These are phyloP conservation scores for Plectosphaerella cucumerina DNA, from an alignment of 2,329 filamentous ascomycete species.

Conservation along the genomic window DNA sequence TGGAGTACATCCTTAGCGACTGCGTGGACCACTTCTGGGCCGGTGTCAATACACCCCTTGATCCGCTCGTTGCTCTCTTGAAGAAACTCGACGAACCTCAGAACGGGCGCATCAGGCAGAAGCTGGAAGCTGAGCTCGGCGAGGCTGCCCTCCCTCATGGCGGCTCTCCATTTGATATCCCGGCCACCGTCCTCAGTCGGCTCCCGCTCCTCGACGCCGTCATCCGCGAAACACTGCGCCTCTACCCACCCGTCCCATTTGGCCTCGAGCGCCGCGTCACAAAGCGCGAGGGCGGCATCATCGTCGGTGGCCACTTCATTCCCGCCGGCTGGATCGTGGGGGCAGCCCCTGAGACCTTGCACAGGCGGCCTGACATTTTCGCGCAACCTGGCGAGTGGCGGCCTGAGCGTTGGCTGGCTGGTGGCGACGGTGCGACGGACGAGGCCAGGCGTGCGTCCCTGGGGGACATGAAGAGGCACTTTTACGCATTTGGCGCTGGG, in stretches of 20 bases:
- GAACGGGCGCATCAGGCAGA: background rate
- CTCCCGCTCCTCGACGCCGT: conserved; percentile 45
- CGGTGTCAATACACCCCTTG: conserved; percentile 4
- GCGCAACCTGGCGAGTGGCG: conserved; percentile 36
- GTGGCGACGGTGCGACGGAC: conserved; percentile 20
- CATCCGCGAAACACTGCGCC: conserved; percentile 45
- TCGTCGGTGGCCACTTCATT: conserved; percentile 29
- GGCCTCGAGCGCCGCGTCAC: conserved; percentile 48
- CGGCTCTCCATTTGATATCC: background rate
- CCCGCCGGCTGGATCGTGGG: conserved; percentile 33
- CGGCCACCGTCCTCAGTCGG: background rate
- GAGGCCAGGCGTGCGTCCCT: conserved; percentile 27
- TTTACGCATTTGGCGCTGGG: conserved; percentile 34
- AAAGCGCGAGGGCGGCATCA: conserved; percentile 22
- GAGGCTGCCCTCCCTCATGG: background rate
- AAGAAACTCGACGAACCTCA: background rate
- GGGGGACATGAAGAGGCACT: conserved; percentile 29
- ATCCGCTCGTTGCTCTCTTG: background rate
- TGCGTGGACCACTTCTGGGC: conserved; percentile 10
- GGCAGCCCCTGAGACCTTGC: conserved; percentile 34
- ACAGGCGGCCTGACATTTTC: conserved; percentile 33
- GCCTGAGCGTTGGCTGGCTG: conserved; percentile 43
- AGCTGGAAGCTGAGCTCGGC: background rate
- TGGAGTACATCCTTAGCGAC: conserved; percentile 10
- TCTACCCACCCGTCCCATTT: conserved; percentile 44